Percentiles rank a stretch among this genome's conserved stretches.
phyloP scores from a whole-genome alignment of 768 basidiomycete species.

The Tylopilus subfusipes region DNA sequence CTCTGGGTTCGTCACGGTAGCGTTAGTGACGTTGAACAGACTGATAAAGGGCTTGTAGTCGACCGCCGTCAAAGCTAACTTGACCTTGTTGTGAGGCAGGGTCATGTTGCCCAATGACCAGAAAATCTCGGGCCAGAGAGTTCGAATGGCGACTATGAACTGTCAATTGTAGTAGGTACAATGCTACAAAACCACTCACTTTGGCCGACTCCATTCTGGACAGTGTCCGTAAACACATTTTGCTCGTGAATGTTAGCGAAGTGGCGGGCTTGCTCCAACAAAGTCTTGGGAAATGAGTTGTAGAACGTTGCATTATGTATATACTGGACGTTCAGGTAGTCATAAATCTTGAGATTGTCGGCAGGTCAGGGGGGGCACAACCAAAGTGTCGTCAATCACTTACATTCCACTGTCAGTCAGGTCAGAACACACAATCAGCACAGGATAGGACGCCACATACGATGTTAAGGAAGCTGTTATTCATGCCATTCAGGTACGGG shows the following conservation, averaged over 20 bases:
- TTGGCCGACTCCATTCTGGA: constrained; percentile 65
- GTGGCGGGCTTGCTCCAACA: constrained; percentile 66
- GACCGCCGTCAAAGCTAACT: constrained; percentile 69
- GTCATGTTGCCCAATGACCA: constrained; percentile 72
- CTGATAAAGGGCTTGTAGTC: constrained; percentile 91
- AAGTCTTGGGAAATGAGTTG: constrained; percentile 62
- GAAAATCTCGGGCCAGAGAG: constrained; percentile 69
- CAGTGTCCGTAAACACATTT: constrained; percentile 62
- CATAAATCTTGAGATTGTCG: constrained; percentile 51
- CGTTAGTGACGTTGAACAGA: constrained; percentile 74
- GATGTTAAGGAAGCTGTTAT: constrained; percentile 60
- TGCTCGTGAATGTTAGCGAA: constrained; percentile 78
- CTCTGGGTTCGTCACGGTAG: constrained; percentile 51
- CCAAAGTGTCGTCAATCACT: constrained; percentile 23
- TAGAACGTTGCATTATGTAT: constrained; percentile 80
- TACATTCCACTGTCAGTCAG: constrained; percentile 63
- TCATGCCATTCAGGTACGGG: constrained; percentile 66
- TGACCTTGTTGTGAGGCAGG: constrained; percentile 68
- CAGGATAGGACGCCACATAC: constrained; percentile 38
- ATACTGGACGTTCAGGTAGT: constrained; percentile 72
- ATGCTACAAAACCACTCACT: constrained; percentile 42
- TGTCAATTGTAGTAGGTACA: not conserved
- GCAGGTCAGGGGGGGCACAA: not conserved
- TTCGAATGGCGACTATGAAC: constrained; percentile 69
- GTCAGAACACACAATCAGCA: constrained; percentile 6